Base-by-base conservation (phyloP, 1,284 basidiomycete genomes). In the Apiotrichum domesticum region DNA sequence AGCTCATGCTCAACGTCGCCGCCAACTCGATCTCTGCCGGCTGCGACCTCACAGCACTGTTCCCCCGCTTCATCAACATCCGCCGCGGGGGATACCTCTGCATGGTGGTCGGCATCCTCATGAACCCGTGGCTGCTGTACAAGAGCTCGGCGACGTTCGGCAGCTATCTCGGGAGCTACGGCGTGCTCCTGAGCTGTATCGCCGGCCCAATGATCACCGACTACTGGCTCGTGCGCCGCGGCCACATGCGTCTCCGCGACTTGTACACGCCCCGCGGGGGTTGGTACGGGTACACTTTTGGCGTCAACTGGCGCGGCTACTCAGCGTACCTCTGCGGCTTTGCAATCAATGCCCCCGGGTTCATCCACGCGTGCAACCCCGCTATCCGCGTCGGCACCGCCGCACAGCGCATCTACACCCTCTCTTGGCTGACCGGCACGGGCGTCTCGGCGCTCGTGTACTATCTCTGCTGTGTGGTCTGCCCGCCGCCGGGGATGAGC, bases 21-120 rank as follows among this genome's bases (percentile, higher is more conserved):
- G 88, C 90, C 51, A 93, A 93, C 78, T 87, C 86, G 3, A 84
- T 92, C 63, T 86, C 84, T 40, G 89, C 89, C 4, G 88, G 90
- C 6, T 89, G 88, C 67, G 90, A 93, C 75, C 77, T 92, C 63
- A 90, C 89, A 1, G 85, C 88, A 3, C 80, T 91, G 39, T 79
- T 84, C 64, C 88, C 90, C 55, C 84, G 86, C 35, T 92, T 84
- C 77, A 85, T 93, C 69, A 90, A 87, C 73, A 92, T 93, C 67
- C 84, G 90, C 33, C 82, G 89, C 15, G 90, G 91, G 15, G 87
- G 87, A 3, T 89, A 87, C 71, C 77, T 92, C 52, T 86, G 85
- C 15, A 87, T 87, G 1, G 79, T 86, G 41, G 82, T 90, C 53
- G 88, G 87, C 8, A 72, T 90, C 43, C 82, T 79, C 72, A 87